phyloP scores from a whole-genome alignment of 2,329 filamentous ascomycete species.

The Penicillium corylophilum region DNA sequence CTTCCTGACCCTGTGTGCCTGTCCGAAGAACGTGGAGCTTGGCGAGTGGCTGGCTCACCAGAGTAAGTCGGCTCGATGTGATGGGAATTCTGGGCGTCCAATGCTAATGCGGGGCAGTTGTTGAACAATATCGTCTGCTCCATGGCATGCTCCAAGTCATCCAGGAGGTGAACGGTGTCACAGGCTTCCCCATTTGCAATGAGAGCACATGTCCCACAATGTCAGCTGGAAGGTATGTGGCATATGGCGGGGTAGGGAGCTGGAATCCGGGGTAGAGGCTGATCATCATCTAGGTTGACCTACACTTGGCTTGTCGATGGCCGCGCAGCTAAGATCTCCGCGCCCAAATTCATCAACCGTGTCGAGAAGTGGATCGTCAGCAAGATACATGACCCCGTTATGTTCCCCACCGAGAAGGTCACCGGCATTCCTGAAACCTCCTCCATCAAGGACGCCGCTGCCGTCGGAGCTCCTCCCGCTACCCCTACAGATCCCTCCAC shows the following conservation, averaged over 20 bases:
- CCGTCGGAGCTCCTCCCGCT: constrained; percentile 24
- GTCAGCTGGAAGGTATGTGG: constrained; percentile 85
- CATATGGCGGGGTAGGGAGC: constrained; percentile 12
- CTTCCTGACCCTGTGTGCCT: constrained; percentile 91
- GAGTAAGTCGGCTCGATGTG: constrained; percentile 55
- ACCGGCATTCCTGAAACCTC: constrained; percentile 58
- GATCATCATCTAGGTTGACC: constrained; percentile 64
- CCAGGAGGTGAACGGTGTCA: constrained; percentile 78
- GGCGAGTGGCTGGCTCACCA: constrained; percentile 97
- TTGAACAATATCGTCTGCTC: constrained; percentile 86
- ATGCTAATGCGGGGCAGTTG: constrained; percentile 57
- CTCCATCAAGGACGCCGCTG: constrained; percentile 53
- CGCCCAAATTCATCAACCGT: constrained; percentile 88
- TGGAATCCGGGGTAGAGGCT: constrained; percentile 5
- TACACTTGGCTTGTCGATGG: constrained; percentile 95
- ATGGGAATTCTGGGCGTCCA: neutral
- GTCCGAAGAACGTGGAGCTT: constrained; percentile 88
- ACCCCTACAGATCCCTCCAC: constrained; percentile 38
- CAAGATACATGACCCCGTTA: constrained; percentile 85
- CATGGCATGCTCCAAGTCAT: constrained; percentile 87
- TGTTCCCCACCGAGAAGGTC: constrained; percentile 85
- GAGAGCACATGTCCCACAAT: constrained; percentile 80
- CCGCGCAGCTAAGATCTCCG: constrained; percentile 86
- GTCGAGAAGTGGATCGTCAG: constrained; percentile 97
- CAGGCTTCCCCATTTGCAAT: constrained; percentile 77